Evolutionary conservation across 306 rosid genomes (phyloP).

Genomic region (Rosa multiflora): DNA sequence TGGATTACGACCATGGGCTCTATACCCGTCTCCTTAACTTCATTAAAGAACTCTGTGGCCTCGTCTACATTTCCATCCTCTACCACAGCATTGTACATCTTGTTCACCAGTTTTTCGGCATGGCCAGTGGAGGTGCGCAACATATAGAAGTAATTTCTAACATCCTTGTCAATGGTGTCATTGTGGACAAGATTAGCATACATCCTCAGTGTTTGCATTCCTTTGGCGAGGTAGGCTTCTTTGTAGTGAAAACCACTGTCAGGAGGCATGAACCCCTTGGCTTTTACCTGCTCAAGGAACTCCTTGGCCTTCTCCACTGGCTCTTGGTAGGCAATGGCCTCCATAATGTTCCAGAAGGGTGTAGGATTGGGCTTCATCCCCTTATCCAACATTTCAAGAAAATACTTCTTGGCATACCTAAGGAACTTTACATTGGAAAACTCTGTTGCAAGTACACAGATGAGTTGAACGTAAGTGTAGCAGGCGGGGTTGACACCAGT

Average conservation of each 20-base stretch:
- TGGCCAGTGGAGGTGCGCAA: no score
- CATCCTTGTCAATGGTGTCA: neutral
- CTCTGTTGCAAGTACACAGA: neutral
- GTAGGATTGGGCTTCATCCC: neutral
- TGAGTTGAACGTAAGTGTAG: neutral
- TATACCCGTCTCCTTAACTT: constrained; percentile 48
- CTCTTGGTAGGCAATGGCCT: constrained; percentile 1
- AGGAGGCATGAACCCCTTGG: neutral
- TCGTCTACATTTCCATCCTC: constrained; percentile 20
- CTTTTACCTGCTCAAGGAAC: neutral
- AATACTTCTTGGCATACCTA: neutral
- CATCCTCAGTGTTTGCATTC: neutral
- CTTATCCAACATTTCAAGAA: neutral
- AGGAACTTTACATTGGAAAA: neutral
- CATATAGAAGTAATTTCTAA: neutral
- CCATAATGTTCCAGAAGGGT: neutral
- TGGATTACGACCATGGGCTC: constrained; percentile 64
- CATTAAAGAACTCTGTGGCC: constrained; percentile 49
- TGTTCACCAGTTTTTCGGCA: neutral
- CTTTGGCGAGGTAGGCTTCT: neutral
- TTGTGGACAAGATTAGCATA: neutral
- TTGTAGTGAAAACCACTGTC: neutral
- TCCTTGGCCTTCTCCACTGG: neutral
- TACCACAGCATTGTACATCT: neutral
- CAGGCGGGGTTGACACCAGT: neutral